Percentiles rank a stretch among this genome's conserved stretches.
Evolutionary conservation across 2,329 filamentous ascomycete species (phyloP).

Genomic region (Fusarium odoratissimum): DNA sequence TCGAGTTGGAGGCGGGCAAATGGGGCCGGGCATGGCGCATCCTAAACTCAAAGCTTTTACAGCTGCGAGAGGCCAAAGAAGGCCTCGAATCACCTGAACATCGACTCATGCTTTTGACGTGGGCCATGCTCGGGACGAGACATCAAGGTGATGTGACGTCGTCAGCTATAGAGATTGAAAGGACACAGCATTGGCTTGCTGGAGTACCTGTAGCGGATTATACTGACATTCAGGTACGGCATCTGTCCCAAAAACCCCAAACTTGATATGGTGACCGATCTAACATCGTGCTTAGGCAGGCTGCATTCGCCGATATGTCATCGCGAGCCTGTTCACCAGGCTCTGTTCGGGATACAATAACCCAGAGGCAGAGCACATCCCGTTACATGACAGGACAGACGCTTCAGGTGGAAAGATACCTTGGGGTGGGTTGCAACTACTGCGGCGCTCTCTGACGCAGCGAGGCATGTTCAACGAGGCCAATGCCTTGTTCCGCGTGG

Average conservation of each 20-base stretch:
- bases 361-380: not conserved
- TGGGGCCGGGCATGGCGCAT: not conserved
- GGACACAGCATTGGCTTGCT: not conserved
- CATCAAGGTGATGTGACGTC: not conserved
- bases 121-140: not conserved
- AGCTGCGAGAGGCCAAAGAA: not conserved
- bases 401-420: not conserved
- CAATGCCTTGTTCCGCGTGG: not conserved
- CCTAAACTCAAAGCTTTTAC: not conserved
- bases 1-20: not conserved
- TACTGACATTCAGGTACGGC: not conserved
- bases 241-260: not conserved
- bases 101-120: not conserved
- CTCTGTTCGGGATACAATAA: not conserved
- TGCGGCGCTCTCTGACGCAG: not conserved
- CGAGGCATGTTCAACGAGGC: not conserved
- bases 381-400: not conserved
- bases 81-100: not conserved
- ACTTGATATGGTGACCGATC: not conserved
- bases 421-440: not conserved
- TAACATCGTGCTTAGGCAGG: not conserved
- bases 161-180: not conserved
- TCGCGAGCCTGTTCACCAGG: not conserved
- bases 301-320: not conserved
- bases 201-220: not conserved